Percentiles rank a stretch among this genome's conserved stretches.
These are phyloP conservation scores for Gymnopus androsaceus DNA, from an alignment of 1,284 basidiomycete genomes.

Conservation along the genomic window DNA sequence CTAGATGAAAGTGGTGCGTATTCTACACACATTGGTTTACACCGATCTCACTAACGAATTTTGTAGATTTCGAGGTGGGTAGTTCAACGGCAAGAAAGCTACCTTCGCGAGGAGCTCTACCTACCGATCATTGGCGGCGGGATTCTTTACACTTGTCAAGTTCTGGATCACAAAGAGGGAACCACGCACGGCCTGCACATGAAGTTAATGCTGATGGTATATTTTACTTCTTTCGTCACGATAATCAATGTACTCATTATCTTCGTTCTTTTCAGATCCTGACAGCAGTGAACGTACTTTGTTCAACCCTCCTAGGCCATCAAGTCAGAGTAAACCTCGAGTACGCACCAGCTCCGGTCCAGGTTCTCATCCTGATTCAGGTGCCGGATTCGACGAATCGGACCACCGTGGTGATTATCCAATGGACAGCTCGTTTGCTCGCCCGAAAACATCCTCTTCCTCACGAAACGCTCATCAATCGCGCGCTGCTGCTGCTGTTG, in stretches of 20 bases:
- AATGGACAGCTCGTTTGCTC: background rate
- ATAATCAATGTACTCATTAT: too few relatives aligned
- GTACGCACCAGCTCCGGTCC: background rate
- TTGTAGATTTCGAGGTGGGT: background rate
- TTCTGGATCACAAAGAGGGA: background rate
- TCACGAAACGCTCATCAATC: conserved; percentile 20
- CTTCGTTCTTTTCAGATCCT: background rate
- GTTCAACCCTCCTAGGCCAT: too few relatives aligned
- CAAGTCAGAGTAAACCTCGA: background rate
- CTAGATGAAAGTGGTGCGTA: background rate
- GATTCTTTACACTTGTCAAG: background rate
- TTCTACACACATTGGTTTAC: too few relatives aligned
- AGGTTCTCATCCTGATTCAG: background rate
- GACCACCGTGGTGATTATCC: background rate
- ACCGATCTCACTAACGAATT: too few relatives aligned
- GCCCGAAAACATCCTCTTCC: conserved; percentile 3
- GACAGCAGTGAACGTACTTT: background rate
- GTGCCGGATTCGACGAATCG: background rate
- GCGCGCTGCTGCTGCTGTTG: background rate
- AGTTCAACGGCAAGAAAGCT: background rate
- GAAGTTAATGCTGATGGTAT: too few relatives aligned
- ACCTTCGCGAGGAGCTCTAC: background rate
- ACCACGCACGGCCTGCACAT: background rate
- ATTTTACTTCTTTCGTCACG: too few relatives aligned
- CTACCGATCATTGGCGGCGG: background rate